These are phyloP conservation scores for Amanita thiersii DNA, from an alignment of 768 basidiomycete species.

Conservation along the genomic window DNA sequence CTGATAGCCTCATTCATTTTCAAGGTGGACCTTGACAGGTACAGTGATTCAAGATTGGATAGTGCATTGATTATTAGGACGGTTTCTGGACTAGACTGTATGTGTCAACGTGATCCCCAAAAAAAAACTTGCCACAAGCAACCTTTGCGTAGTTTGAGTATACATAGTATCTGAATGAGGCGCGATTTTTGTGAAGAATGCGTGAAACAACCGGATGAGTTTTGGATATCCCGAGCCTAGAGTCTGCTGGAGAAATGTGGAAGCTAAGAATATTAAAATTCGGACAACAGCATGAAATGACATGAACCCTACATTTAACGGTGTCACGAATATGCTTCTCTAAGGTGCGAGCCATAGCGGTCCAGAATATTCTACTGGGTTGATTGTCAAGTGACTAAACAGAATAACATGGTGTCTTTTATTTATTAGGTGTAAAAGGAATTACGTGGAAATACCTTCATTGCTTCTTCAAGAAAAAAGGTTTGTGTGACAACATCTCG, in stretches of 20 bases:
- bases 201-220: constrained; percentile 87
- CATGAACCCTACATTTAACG: constrained; percentile 49
- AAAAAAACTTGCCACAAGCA: not conserved
- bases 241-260: constrained; percentile 86
- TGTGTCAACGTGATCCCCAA: too few species aligned
- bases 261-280: constrained; percentile 1
- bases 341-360: constrained; percentile 66
- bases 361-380: constrained; percentile 91
- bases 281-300: not conserved
- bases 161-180: constrained; percentile 95
- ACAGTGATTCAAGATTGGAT: constrained; percentile 79
- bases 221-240: constrained; percentile 81
- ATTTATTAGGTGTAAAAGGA: not conserved
- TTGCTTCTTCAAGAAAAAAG: constrained; percentile 85
- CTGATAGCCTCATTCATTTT: constrained; percentile 79
- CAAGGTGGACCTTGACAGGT: constrained; percentile 75
- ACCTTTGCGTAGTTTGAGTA: constrained; percentile 80
- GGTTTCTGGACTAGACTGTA: constrained; percentile 71
- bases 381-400: constrained; percentile 80
- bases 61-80: constrained; percentile 80
- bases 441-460: constrained; percentile 54
- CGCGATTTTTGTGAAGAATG: constrained; percentile 92
- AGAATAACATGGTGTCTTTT: not conserved
- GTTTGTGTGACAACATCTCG: constrained; percentile 70
- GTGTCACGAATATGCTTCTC: constrained; percentile 81